Base-by-base conservation (phyloP, 164 flowering plant genomes). In the Buxus sempervirens region DNA sequence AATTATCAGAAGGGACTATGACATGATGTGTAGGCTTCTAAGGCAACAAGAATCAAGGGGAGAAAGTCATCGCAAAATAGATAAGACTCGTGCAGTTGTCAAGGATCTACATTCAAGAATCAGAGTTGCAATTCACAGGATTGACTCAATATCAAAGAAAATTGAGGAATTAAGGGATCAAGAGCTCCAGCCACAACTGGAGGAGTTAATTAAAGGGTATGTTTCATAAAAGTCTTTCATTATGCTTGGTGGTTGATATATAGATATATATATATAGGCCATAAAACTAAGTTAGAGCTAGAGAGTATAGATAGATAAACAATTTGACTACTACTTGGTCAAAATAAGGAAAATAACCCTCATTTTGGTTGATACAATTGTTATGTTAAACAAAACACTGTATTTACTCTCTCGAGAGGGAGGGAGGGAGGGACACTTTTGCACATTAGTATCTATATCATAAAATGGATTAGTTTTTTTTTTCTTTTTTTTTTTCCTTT, bases 111-210 rank as follows among this genome's bases (percentile, higher is more conserved):
- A 94, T 77, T 88, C 97, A 1, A 90, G 98, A 76, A 85, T 91
- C 64, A 74, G 81, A 79, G 95, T 94, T 68, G 90, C 96, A 9
- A 84, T 94, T 72, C 96, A 91, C 48, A 80, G 97, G 66, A 91
- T 94, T 65, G 84, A 87, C 67, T 81, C 96, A 3, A 90, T 94
- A 70, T 91, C 98, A 54, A 91, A 84, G 79, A 87, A 80, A 72
- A 90, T 94, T 19, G 98, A 94, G 77, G 96, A 91, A 60, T 63
- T 94, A 63, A 76, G 98, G 71, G 98, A 94, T 78, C 82, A 74
- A 69, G 98, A 94, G 85, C 95, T 94, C 64, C 96, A 91, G 81
- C 97, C 97, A 27, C 98, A 94, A 72, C 95, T 94, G 27, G 97
- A 91, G 78, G 98, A 94, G 72, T 76, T 94, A 69, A 90, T 94